phyloP scores from a whole-genome alignment of 306 rosid species.

The Begonia peltatifolia region DNA sequence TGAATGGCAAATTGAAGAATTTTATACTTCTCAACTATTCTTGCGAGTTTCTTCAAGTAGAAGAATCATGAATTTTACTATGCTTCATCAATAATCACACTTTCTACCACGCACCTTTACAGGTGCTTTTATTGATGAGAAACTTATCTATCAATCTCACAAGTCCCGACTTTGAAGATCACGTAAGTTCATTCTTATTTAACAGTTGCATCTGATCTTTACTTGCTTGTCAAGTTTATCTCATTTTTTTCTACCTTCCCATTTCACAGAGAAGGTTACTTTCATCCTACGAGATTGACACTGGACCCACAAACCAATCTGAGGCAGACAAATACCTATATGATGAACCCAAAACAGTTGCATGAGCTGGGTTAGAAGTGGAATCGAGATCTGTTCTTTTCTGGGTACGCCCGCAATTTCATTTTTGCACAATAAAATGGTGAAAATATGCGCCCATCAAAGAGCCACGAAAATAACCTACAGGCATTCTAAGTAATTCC shows the following conservation, averaged over 20 bases:
- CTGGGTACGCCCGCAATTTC: too few species aligned
- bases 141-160: conserved; percentile 76
- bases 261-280: conserved; percentile 52
- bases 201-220: neutral
- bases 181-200: conserved; percentile 41
- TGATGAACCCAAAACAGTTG: conserved; percentile 1
- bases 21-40: too few species aligned
- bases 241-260: neutral
- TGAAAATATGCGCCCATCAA: too few species aligned
- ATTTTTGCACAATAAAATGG: too few species aligned
- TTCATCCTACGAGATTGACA: conserved; percentile 55
- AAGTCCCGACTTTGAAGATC: conserved; percentile 92
- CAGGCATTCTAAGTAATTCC: too few species aligned
- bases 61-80: too few species aligned
- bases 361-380: neutral
- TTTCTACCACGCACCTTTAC: conserved; percentile 8
- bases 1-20: too few species aligned
- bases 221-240: neutral
- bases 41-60: too few species aligned
- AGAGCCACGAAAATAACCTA: too few species aligned
- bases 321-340: conserved; percentile 15
- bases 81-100: too few species aligned
- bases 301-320: conserved; percentile 18
- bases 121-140: conserved; percentile 94
- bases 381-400: too few species aligned